phyloP scores from a whole-genome alignment of 805 yeast genomes.

The Metschnikowia orientalis region DNA sequence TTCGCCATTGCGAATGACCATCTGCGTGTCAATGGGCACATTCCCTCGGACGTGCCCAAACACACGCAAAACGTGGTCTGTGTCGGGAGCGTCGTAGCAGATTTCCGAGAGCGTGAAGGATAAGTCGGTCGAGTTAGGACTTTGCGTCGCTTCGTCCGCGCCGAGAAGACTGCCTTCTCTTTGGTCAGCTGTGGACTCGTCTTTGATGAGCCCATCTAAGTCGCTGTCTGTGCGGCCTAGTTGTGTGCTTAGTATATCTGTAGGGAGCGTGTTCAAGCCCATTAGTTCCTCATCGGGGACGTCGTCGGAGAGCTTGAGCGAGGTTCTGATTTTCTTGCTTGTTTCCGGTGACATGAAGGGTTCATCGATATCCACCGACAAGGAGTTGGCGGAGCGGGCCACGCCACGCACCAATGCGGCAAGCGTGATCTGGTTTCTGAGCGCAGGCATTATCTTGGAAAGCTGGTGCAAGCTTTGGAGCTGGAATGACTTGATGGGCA shows the following conservation, averaged over 20 bases:
- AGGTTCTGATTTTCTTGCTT: slow-evolving; percentile 29
- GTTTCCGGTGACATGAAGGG: slow-evolving; percentile 7
- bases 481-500: slow-evolving; percentile 21
- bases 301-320: slow-evolving; percentile 32
- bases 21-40: slow-evolving; percentile 14
- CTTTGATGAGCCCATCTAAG: slow-evolving; percentile 27
- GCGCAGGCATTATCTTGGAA: slow-evolving; percentile 22
- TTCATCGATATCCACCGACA: slow-evolving; percentile 15
- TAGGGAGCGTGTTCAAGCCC: slow-evolving; percentile 28
- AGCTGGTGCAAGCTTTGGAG: slow-evolving; percentile 25
- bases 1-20: slow-evolving; percentile 32
- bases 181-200: slow-evolving; percentile 7
- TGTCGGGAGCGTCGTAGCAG: slow-evolving; percentile 20
- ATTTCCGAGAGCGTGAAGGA: slow-evolving; percentile 21
- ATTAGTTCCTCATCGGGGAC: slow-evolving; percentile 38
- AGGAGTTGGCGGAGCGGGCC: slow-evolving; percentile 3
- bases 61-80: slow-evolving; percentile 23
- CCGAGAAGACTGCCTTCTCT: slow-evolving; percentile 3
- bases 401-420: slow-evolving; percentile 14
- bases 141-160: slow-evolving; percentile 7
- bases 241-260: slow-evolving; percentile 12
- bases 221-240: slow-evolving; percentile 14
- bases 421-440: slow-evolving; percentile 31
- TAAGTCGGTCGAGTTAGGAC: not conserved
- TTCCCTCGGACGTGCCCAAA: slow-evolving; percentile 14